Evolutionary conservation across 805 yeast species (phyloP), one percentile per base, ranked within the genome.

Genomic region (Monosporozyma yasuniensis): DNA sequence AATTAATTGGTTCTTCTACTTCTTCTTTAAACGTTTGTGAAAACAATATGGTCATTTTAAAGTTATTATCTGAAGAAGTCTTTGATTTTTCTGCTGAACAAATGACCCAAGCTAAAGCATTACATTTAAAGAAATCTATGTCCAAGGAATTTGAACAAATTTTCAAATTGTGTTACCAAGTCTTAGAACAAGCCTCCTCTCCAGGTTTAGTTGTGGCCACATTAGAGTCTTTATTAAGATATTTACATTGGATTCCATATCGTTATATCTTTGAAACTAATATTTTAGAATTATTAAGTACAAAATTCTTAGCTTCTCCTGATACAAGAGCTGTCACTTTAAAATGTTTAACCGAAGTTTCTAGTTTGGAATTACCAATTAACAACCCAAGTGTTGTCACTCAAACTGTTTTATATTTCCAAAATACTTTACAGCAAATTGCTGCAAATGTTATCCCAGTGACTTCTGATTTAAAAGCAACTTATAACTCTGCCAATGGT

Each of bases 71-170:
- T 47, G 99, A 93, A 71, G 99, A 93, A 70, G 95, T 93, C 18
- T 93, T 91, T 65, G 98, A 93, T 70, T 93, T 76, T 65, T 83
- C 95, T n/a, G 87, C 89, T 46, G 97, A 90, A 56, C 96, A 87
- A 65, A 83, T 93, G 87, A 93, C 99, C 42, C 96, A 88, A 69
- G 96, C 96, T 5, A 91, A 91, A 70, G 87, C 96, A 5, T 79
- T 83, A 60, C 79, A 80, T 52, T 78, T 93, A 65, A 93, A 88
- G 67, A 73, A 78, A 46, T 85, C 88, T 59, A 83, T 93, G 87
- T 77, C 86, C 56, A 82, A 83, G 49, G 98, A 93, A 68, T 93
- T 93, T 61, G 86, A 89, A 57, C 95, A 87, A 65, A 90, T 93
- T 59, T 93, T 89, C 72, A 86, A 85, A 63, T 77, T 95, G 52